phyloP scores from a whole-genome alignment of 2,329 filamentous ascomycete species.

The Biscogniauxia mediterranea region DNA sequence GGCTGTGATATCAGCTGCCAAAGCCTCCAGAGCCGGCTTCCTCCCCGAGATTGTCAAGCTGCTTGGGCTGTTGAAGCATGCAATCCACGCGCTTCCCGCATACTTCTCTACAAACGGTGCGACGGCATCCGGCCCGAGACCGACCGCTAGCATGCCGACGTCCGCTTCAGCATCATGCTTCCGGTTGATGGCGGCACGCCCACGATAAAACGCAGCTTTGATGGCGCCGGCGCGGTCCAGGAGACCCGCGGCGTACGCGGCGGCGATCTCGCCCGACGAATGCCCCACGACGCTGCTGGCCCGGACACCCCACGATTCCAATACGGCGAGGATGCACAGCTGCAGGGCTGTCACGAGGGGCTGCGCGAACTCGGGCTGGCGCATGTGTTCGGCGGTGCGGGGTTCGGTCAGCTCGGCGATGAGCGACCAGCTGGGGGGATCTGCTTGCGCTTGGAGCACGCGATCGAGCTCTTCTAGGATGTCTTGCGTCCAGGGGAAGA shows the following conservation, averaged over 20 bases:
- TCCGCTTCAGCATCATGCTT: not conserved
- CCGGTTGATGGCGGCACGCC: conserved; percentile 5
- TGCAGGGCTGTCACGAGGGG: conserved; percentile 20
- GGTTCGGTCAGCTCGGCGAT: conserved; percentile 20
- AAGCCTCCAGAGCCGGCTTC: not conserved
- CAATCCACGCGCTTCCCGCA: conserved; percentile 11
- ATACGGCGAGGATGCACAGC: conserved; percentile 6
- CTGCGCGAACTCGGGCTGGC: conserved; percentile 22
- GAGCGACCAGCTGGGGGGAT: conserved; percentile 24
- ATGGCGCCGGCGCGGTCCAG: conserved; percentile 10
- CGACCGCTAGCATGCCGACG: conserved; percentile 23
- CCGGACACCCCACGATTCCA: conserved; percentile 13
- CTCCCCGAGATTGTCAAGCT: conserved; percentile 28
- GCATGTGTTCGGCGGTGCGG: conserved; percentile 9
- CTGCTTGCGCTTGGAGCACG: too few relatives aligned
- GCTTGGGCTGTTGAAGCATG: conserved; percentile 29
- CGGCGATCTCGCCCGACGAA: conserved; percentile 25
- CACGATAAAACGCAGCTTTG: conserved; percentile 17
- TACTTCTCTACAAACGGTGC: conserved; percentile 1
- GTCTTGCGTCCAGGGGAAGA: conserved; percentile 5
- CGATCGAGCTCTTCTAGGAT: conserved; percentile 16
- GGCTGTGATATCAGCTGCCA: not conserved
- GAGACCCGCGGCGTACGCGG: conserved; percentile 12
- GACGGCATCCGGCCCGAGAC: conserved; percentile 7
- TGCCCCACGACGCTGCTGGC: conserved; percentile 16